Evolutionary conservation across 495 filamentous ascomycete genomes (phyloP).

Genomic region (Tuber aestivum): DNA sequence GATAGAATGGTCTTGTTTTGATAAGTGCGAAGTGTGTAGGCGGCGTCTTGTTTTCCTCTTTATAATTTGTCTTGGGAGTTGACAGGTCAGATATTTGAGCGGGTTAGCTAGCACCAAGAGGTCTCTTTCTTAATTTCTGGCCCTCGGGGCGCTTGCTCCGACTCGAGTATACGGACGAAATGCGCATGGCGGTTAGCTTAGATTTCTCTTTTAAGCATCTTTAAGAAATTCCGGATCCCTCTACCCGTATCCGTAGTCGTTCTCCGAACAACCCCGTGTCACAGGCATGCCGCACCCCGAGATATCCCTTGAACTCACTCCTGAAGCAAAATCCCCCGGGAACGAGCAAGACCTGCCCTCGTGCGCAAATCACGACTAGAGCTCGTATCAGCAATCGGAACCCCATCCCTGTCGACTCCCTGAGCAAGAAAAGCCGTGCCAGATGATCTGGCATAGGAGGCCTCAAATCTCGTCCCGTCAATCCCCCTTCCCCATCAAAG

Average conservation of each 20-base stretch:
- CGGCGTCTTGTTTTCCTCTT: not conserved
- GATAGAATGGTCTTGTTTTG: conserved; percentile 4
- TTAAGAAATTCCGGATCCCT: conserved; percentile 59
- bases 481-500: conserved; percentile 47
- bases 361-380: conserved; percentile 67
- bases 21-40: not conserved
- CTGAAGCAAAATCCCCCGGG: conserved; percentile 73
- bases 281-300: conserved; percentile 73
- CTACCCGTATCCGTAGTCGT: too few species aligned
- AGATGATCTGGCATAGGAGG: conserved; percentile 65
- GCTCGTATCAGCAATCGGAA: conserved; percentile 59
- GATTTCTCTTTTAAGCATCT: conserved; percentile 41
- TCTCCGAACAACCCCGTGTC: conserved; percentile 63
- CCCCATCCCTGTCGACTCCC: conserved; percentile 58
- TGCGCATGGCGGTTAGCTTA: not conserved
- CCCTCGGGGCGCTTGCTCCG: not conserved
- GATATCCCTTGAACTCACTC: conserved; percentile 67
- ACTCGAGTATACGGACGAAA: too few species aligned
- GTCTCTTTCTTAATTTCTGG: not conserved
- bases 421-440: conserved; percentile 77
- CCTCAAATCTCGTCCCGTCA: conserved; percentile 55
- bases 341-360: conserved; percentile 65
- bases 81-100: not conserved
- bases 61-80: not conserved
- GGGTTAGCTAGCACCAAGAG: not conserved